phyloP scores from a whole-genome alignment of 2,329 filamentous ascomycete species.

The Aphanoascus verrucosus region DNA sequence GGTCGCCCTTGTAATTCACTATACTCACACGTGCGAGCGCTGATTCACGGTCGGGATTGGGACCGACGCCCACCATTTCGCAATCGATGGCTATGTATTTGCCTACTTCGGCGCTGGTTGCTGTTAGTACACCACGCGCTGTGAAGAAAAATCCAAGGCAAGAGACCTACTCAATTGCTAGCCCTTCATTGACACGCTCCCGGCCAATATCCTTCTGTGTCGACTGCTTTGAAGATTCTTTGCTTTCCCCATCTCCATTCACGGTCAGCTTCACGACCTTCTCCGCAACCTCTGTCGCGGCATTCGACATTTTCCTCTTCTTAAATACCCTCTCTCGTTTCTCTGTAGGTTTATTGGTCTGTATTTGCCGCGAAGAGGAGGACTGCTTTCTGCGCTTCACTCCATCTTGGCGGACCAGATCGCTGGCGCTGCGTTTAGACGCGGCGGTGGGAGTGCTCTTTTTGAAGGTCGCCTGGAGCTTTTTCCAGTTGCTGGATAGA shows the following conservation, averaged over 20 bases:
- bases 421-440: slow-evolving; percentile 11
- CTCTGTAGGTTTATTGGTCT: slow-evolving; percentile 1
- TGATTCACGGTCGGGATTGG: slow-evolving; percentile 53
- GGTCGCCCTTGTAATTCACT: slow-evolving; percentile 85
- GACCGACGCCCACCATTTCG: slow-evolving; percentile 86
- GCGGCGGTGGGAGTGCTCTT: slow-evolving; percentile 20
- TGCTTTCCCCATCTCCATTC: background rate
- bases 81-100: slow-evolving; percentile 93
- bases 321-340: slow-evolving; percentile 9
- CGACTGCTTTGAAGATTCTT: background rate
- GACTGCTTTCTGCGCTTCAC: slow-evolving; percentile 15
- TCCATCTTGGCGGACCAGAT: slow-evolving; percentile 8
- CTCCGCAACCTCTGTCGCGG: background rate
- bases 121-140: background rate
- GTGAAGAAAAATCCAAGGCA: slow-evolving; percentile 2
- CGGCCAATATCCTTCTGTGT: slow-evolving; percentile 4
- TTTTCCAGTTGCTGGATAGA: slow-evolving; percentile 43
- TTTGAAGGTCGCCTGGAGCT: slow-evolving; percentile 38
- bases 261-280: slow-evolving; percentile 9
- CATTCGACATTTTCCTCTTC: slow-evolving; percentile 7
- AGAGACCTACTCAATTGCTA: slow-evolving; percentile 36
- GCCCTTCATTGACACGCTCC: slow-evolving; percentile 53
- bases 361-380: background rate
- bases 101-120: slow-evolving; percentile 55
- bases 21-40: slow-evolving; percentile 76